Conservation (phyloP, 345 rosid species). For the Syzygium aqueum region DNA sequence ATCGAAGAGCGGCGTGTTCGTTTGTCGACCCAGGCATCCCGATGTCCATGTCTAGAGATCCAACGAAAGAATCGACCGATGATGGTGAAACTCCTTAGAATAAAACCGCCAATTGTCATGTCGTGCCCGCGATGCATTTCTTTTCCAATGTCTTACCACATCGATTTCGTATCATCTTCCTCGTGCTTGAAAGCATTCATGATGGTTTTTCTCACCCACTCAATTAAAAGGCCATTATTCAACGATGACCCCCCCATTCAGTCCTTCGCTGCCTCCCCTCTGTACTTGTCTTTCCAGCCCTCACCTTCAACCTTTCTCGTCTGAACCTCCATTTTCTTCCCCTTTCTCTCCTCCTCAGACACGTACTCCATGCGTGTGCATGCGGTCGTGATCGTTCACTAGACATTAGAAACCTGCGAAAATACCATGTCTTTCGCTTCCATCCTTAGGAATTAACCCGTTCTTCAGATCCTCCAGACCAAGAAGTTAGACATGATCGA, state of each 20-base stretch:
- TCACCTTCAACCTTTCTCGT: background rate
- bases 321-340: background rate
- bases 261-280: background rate
- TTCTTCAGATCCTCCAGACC: too few species aligned
- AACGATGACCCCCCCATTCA: background rate
- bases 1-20: fast-evolving
- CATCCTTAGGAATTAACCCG: too few species aligned
- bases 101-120: background rate
- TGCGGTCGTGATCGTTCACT: background rate
- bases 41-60: too few species aligned
- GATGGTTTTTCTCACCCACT: background rate
- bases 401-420: background rate
- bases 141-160: background rate
- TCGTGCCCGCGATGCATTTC: background rate
- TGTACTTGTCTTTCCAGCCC: background rate
- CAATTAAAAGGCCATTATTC: background rate
- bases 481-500: too few species aligned
- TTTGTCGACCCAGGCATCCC: too few species aligned
- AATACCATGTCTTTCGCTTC: background rate
- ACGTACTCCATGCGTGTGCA: background rate
- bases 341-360: background rate
- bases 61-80: background rate
- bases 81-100: background rate
- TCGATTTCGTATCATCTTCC: background rate
- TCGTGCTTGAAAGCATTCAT: background rate